A percentile compares a stretch with the other conserved stretches of the same genome.
phyloP scores from a whole-genome alignment of 2,329 filamentous ascomycete species.

The Pseudocercospora pini-densiflorae region DNA sequence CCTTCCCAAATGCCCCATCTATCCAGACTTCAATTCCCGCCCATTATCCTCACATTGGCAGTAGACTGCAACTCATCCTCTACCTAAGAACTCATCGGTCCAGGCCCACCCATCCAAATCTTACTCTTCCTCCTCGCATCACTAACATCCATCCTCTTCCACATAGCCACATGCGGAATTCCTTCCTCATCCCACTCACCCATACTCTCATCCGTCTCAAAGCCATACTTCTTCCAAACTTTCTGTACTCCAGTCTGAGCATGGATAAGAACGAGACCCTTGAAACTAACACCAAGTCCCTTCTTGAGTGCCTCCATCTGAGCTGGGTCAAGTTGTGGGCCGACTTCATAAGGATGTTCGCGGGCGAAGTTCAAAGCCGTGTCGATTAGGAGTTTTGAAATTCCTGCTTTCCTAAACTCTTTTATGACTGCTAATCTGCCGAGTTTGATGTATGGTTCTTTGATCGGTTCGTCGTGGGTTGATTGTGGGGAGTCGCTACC shows the following conservation, averaged over 20 bases:
- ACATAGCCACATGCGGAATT: conserved; percentile 88
- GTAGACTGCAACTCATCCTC: background rate
- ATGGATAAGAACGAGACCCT: conserved; percentile 77
- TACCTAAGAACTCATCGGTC: background rate
- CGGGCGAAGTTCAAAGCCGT: conserved; percentile 70
- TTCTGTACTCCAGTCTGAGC: conserved; percentile 70
- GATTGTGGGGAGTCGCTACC: conserved; percentile 28
- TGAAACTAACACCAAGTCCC: conserved; percentile 61
- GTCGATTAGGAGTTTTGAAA: conserved; percentile 70
- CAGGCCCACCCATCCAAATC: conserved; percentile 26
- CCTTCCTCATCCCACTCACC: conserved; percentile 83
- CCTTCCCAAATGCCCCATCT: background rate
- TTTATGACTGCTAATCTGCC: conserved; percentile 74
- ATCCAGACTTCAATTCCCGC: background rate
- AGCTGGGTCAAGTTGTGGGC: conserved; percentile 41
- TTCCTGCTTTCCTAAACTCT: conserved; percentile 51
- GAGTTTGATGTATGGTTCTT: conserved; percentile 81
- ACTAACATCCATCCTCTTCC: conserved; percentile 52
- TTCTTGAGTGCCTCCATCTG: conserved; percentile 40
- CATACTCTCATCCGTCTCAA: conserved; percentile 72
- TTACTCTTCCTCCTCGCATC: conserved; percentile 33
- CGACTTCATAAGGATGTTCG: conserved; percentile 58
- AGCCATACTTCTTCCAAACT: conserved; percentile 74
- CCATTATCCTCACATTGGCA: background rate
- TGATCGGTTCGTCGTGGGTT: conserved; percentile 31